These are phyloP conservation scores for Clitoria ternatea DNA, from an alignment of 306 rosid species.

Conservation along the genomic window DNA sequence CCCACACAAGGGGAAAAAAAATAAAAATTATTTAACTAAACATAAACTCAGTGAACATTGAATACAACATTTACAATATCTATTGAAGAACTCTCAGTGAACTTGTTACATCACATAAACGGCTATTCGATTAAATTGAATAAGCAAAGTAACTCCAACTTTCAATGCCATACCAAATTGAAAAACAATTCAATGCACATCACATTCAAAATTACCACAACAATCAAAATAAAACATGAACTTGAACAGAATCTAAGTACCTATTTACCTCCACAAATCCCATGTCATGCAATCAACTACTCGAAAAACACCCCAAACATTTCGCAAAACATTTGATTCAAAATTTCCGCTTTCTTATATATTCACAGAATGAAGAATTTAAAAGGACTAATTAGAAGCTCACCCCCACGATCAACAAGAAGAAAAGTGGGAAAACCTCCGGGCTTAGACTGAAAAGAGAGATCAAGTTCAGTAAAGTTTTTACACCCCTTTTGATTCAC, in stretches of 20 bases:
- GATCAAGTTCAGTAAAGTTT: conserved; percentile 47
- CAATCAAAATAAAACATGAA: not conserved
- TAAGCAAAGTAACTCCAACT: not conserved
- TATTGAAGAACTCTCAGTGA: not conserved
- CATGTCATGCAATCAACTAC: not conserved
- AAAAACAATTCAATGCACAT: not conserved
- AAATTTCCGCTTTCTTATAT: not conserved
- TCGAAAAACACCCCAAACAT: not conserved
- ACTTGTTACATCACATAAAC: not conserved
- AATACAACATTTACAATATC: conserved; percentile 6
- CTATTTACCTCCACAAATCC: not conserved
- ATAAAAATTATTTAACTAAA: not conserved
- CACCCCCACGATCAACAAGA: conserved; percentile 94
- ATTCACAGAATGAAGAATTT: not conserved
- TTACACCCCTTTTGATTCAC: conserved; percentile 76
- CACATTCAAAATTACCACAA: conserved; percentile 14
- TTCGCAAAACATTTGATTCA: not conserved
- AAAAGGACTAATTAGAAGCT: not conserved
- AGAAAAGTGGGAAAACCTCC: conserved; percentile 76
- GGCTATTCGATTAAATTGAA: too few relatives aligned
- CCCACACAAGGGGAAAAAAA: not conserved
- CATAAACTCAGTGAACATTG: not conserved
- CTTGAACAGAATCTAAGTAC: not conserved
- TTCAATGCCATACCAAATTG: conserved; percentile 5
- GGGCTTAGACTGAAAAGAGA: conserved; percentile 59